A percentile compares a stretch with the other conserved stretches of the same genome.
Evolutionary conservation across 2,329 filamentous ascomycete species (phyloP).

Genomic region (Daldinia sp.): DNA sequence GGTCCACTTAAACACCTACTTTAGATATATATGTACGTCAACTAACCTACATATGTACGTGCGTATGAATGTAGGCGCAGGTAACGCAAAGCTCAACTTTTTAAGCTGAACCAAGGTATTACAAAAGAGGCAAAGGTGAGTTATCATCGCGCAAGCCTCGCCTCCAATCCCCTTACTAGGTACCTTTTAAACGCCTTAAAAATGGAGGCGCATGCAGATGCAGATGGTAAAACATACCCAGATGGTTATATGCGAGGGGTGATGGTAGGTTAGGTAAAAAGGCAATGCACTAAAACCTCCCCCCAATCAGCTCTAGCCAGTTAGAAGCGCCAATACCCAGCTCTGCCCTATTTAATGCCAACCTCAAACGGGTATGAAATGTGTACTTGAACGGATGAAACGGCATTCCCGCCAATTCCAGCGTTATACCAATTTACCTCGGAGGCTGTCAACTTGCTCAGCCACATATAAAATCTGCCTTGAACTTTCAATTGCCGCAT

Average conservation of each 20-base stretch:
- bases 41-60: background rate
- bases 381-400: slow-evolving; percentile 20
- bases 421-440: too few species aligned
- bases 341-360: slow-evolving; percentile 31
- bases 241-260: slow-evolving; percentile 14
- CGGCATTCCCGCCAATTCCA: slow-evolving; percentile 18
- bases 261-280: slow-evolving; percentile 3
- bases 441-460: too few species aligned
- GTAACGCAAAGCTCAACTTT: background rate
- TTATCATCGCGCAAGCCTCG: background rate
- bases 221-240: slow-evolving; percentile 5
- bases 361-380: background rate
- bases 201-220: background rate
- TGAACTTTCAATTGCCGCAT: slow-evolving; percentile 23
- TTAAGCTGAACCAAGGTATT: too few species aligned
- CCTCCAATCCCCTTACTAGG: background rate
- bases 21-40: background rate
- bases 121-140: too few species aligned
- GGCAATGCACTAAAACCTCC: slow-evolving; percentile 15
- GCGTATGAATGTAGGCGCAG: background rate
- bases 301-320: slow-evolving; percentile 11
- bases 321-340: slow-evolving; percentile 18
- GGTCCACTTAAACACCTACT: background rate
- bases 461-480: slow-evolving; percentile 35
- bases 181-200: background rate